Evolutionary conservation across 306 rosid genomes (phyloP).

Genomic region (Citrullus mucosospermus): DNA sequence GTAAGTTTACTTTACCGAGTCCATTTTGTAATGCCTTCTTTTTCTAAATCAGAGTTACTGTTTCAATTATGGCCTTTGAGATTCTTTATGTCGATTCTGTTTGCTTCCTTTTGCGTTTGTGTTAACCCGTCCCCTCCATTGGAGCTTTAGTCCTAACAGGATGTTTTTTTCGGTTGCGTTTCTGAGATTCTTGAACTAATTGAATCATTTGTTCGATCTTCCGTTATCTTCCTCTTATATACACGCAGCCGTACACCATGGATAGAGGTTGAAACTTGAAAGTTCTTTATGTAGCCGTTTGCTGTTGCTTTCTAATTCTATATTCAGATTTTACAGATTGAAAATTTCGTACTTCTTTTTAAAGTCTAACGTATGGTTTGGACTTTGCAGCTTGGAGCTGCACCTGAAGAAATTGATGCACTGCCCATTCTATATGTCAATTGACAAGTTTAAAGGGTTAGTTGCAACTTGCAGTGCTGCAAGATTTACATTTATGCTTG

Average conservation of each 20-base stretch:
- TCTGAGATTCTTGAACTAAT: background rate
- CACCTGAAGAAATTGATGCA: background rate
- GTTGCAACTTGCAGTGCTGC: background rate
- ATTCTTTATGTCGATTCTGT: background rate
- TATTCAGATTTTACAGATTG: conserved; percentile 13
- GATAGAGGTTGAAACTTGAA: background rate
- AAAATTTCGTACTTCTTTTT: background rate
- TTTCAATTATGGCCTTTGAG: background rate
- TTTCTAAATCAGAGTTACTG: background rate
- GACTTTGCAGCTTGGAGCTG: conserved; percentile 16
- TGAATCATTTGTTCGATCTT: background rate
- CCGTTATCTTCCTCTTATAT: background rate
- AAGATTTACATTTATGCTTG: background rate
- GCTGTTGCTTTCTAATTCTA: background rate
- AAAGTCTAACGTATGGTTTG: background rate
- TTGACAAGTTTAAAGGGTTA: conserved; percentile 9
- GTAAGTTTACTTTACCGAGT: background rate
- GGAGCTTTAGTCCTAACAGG: background rate
- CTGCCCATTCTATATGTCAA: conserved; percentile 6
- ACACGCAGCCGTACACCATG: background rate
- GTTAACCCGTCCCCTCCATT: background rate
- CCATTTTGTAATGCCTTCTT: background rate
- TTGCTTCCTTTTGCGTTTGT: background rate
- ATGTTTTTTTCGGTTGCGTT: background rate
- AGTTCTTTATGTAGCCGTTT: background rate